phyloP scores from a whole-genome alignment of 805 yeast species.

The Candida montana region DNA sequence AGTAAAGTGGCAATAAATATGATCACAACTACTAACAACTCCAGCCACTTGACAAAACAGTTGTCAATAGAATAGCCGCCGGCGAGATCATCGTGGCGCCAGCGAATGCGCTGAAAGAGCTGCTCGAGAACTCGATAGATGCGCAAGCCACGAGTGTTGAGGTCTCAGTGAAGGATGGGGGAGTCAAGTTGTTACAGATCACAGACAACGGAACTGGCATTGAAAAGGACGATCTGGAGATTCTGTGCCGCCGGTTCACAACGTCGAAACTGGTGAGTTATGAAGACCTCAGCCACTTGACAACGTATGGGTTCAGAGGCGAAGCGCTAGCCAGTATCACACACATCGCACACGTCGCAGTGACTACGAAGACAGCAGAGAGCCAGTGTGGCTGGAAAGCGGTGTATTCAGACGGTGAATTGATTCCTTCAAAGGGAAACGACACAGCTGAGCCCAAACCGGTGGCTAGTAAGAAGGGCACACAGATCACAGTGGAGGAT shows the following conservation, averaged over 20 bases:
- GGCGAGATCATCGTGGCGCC: slow-evolving; percentile 96
- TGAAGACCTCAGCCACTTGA: slow-evolving; percentile 66
- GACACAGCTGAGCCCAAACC: slow-evolving; percentile 50
- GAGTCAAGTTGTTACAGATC: slow-evolving; percentile 77
- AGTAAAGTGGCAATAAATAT: background rate
- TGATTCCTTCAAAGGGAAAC: slow-evolving; percentile 39
- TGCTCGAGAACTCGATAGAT: slow-evolving; percentile 89
- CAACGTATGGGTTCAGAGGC: slow-evolving; percentile 92
- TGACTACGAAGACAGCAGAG: slow-evolving; percentile 62
- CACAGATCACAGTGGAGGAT: slow-evolving; percentile 81
- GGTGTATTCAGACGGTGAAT: slow-evolving; percentile 60
- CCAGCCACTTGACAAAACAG: slow-evolving; percentile 55
- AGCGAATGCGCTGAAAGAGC: slow-evolving; percentile 87
- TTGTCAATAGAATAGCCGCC: slow-evolving; percentile 90
- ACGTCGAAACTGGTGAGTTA: slow-evolving; percentile 76
- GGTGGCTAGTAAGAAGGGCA: slow-evolving; percentile 83
- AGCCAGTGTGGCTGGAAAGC: slow-evolving; percentile 69
- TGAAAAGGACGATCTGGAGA: slow-evolving; percentile 57
- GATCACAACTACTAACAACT: slow-evolving; percentile 2
- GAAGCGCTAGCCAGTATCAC: slow-evolving; percentile 95
- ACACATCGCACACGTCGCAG: slow-evolving; percentile 77
- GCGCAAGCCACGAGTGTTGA: slow-evolving; percentile 75
- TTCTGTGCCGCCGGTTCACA: slow-evolving; percentile 88
- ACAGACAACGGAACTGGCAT: slow-evolving; percentile 91
- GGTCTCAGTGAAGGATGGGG: slow-evolving; percentile 85